Evolutionary conservation across 192 early-diverging fungal species (phyloP).

Genomic region (Haplosporangium gracile): DNA sequence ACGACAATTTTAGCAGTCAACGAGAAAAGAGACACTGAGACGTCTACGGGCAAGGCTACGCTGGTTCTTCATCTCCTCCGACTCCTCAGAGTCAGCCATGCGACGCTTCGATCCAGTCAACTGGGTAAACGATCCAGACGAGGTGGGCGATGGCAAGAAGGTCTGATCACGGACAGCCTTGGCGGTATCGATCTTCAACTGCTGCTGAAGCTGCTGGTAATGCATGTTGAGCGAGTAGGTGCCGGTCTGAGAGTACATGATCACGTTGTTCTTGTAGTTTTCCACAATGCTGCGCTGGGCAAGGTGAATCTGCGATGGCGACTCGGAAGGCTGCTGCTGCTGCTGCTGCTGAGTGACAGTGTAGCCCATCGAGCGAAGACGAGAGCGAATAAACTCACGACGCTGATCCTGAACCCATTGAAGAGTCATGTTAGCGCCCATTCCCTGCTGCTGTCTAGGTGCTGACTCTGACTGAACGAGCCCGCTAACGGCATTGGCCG

Average conservation of each 20-base stretch:
- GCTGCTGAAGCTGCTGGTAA: slow-evolving; percentile 1
- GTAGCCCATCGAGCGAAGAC: slow-evolving; percentile 44
- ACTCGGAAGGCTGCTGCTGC: slow-evolving; percentile 21
- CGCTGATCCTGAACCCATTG: slow-evolving; percentile 53
- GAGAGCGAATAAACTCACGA: slow-evolving; percentile 44
- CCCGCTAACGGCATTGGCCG: slow-evolving; percentile 7
- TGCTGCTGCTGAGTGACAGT: slow-evolving; percentile 20
- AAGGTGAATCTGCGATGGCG: neutral
- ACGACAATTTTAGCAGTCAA: slow-evolving; percentile 34
- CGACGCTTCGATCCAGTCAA: slow-evolving; percentile 45
- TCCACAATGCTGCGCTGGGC: slow-evolving; percentile 20
- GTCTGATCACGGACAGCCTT: neutral
- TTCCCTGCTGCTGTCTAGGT: slow-evolving; percentile 50
- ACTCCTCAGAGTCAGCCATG: slow-evolving; percentile 11
- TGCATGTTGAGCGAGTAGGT: slow-evolving; percentile 11
- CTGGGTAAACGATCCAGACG: slow-evolving; percentile 28
- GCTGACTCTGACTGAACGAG: slow-evolving; percentile 30
- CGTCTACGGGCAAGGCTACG: slow-evolving; percentile 40
- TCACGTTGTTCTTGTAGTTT: slow-evolving; percentile 44
- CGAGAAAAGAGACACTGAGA: slow-evolving; percentile 45
- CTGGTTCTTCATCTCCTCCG: slow-evolving; percentile 15
- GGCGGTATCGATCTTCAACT: neutral
- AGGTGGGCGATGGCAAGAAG: slow-evolving; percentile 38
- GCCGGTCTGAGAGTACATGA: slow-evolving; percentile 18
- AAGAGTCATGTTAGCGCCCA: slow-evolving; percentile 47